phyloP scores from a whole-genome alignment of 306 rosid species.

The Trichosanthes cucumerina region DNA sequence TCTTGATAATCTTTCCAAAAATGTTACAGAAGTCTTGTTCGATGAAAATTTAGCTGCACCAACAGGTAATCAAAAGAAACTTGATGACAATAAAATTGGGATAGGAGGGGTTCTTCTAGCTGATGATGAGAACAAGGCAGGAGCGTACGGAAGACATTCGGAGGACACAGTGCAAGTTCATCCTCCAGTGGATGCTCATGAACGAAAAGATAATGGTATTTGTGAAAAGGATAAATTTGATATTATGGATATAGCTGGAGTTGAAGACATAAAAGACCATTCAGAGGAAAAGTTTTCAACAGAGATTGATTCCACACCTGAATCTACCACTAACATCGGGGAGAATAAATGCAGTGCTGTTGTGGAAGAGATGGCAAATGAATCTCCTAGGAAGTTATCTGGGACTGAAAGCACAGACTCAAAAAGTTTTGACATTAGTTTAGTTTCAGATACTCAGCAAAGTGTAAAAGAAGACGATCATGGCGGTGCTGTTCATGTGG shows the following conservation, averaged over 20 bases:
- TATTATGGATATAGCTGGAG: constrained; percentile 14
- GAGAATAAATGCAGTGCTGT: not conserved
- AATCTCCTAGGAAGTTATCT: constrained; percentile 11
- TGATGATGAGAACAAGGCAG: constrained; percentile 16
- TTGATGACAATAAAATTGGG: constrained; percentile 10
- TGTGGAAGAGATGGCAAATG: constrained; percentile 26
- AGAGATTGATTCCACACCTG: not conserved
- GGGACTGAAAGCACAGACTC: constrained; percentile 16
- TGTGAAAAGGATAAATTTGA: constrained; percentile 17
- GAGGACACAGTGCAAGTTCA: constrained; percentile 1
- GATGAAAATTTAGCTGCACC: constrained; percentile 18
- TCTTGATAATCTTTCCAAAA: constrained; percentile 14
- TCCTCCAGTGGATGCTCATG: constrained; percentile 1
- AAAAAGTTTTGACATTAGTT: constrained; percentile 4
- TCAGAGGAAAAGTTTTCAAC: constrained; percentile 16
- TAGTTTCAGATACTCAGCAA: constrained; percentile 8
- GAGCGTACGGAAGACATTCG: constrained; percentile 14
- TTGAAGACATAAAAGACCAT: constrained; percentile 16
- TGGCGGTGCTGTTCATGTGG: not conserved
- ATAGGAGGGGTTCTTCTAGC: constrained; percentile 13
- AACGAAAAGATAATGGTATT: constrained; percentile 12
- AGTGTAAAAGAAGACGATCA: constrained; percentile 19
- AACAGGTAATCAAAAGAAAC: constrained; percentile 17
- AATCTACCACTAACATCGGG: not conserved
- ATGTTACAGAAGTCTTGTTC: constrained; percentile 8